phyloP scores from a whole-genome alignment of 345 rosid genomes.

The Brassica napus region Da-Ae NC_063450.1:19961501-19962000 shows the following conservation, averaged over 20 bases:
- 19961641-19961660: constrained; percentile 44
- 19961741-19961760: neutral
- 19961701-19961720: too few relatives aligned
- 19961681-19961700: neutral
- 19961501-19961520: constrained; percentile 17
- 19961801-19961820: constrained; percentile 65
- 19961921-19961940: neutral
- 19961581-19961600: too few relatives aligned
- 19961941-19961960: neutral
- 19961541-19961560: constrained; percentile 22
- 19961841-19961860: constrained; percentile 37
- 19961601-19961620: constrained; percentile 17
- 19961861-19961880: neutral
- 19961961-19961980: neutral
- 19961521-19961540: constrained; percentile 2
- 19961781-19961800: constrained; percentile 82
- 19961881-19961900: neutral
- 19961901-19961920: neutral
- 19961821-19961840: constrained; percentile 75
- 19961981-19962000: neutral
- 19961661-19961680: neutral
- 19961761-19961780: constrained; percentile 64
- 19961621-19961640: constrained; percentile 42
- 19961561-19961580: neutral
- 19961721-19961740: too few relatives aligned